phyloP scores from a whole-genome alignment of 345 rosid species.

The Melaleuca quinquenervia region DNA sequence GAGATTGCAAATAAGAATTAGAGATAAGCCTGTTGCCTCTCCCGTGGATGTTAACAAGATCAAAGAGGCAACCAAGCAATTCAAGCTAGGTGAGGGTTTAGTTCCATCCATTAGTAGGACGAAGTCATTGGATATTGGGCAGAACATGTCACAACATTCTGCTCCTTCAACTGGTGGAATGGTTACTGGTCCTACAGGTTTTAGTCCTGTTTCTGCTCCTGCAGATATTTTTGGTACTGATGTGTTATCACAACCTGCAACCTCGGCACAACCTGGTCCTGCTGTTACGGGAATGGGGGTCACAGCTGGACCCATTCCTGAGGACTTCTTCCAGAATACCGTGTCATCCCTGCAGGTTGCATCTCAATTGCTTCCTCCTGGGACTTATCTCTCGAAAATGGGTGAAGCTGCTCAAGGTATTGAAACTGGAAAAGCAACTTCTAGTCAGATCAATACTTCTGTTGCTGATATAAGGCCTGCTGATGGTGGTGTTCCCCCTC shows the following conservation, averaged over 20 bases:
- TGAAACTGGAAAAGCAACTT: conserved; percentile 19
- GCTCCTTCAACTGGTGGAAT: conserved; percentile 7
- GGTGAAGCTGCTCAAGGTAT: conserved; percentile 46
- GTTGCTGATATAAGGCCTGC: conserved; percentile 54
- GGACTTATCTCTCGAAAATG: conserved; percentile 69
- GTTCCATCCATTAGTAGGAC: conserved; percentile 62
- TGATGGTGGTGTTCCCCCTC: conserved; percentile 72
- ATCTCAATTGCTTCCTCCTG: conserved; percentile 75
- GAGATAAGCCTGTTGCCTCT: conserved; percentile 70
- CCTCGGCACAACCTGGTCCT: conserved; percentile 44
- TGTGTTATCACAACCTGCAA: conserved; percentile 37
- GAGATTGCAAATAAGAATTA: conserved; percentile 80
- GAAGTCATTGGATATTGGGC: conserved; percentile 59
- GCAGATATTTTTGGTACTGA: conserved; percentile 61
- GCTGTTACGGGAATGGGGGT: conserved; percentile 27
- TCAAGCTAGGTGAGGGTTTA: conserved; percentile 80
- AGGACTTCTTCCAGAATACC: conserved; percentile 91
- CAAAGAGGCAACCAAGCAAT: conserved; percentile 83
- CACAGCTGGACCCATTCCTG: conserved; percentile 72
- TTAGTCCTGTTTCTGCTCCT: conserved; percentile 26
- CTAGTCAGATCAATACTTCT: conserved; percentile 32
- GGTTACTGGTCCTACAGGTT: background rate
- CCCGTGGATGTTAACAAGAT: conserved; percentile 83
- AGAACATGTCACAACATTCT: conserved; percentile 37
- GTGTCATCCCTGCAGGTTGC: conserved; percentile 85